Evolutionary conservation across 495 filamentous ascomycete species (phyloP).

Genomic region (Trichoderma erinaceum): DNA sequence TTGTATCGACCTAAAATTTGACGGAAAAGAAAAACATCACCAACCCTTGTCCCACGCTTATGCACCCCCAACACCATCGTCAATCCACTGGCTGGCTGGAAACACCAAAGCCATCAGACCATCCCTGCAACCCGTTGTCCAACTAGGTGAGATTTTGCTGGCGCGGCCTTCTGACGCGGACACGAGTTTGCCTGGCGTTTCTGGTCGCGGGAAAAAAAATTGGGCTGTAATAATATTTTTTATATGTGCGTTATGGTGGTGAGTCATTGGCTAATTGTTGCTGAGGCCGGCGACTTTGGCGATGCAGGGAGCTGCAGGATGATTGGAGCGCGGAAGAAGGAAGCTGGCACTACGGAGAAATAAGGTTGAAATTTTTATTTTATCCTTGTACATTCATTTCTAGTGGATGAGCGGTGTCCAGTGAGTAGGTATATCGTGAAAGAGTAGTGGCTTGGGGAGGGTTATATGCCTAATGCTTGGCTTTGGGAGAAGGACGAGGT

Average conservation of each 20-base stretch:
- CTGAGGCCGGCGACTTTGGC: constrained; percentile 4
- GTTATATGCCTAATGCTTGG: too few relatives aligned
- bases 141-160: neutral
- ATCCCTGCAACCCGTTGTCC: neutral
- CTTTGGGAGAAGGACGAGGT: too few relatives aligned
- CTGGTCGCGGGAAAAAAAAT: neutral
- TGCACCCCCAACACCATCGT: neutral
- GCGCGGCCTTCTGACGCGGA: neutral
- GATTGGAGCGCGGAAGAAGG: constrained; percentile 4
- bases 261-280: constrained; percentile 13
- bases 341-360: neutral
- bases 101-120: neutral
- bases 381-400: neutral
- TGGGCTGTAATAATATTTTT: neutral
- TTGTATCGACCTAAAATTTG: neutral
- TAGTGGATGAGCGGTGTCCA: neutral
- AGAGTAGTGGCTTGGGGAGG: too few relatives aligned
- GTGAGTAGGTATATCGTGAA: too few relatives aligned
- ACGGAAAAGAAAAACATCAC: neutral
- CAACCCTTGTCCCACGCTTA: constrained; percentile 9
- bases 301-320: neutral
- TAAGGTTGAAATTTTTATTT: neutral
- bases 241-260: neutral
- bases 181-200: constrained; percentile 8
- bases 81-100: neutral